These are phyloP conservation scores for Meira nashicola DNA, from an alignment of 1,284 basidiomycete genomes.

Conservation along the genomic window DNA sequence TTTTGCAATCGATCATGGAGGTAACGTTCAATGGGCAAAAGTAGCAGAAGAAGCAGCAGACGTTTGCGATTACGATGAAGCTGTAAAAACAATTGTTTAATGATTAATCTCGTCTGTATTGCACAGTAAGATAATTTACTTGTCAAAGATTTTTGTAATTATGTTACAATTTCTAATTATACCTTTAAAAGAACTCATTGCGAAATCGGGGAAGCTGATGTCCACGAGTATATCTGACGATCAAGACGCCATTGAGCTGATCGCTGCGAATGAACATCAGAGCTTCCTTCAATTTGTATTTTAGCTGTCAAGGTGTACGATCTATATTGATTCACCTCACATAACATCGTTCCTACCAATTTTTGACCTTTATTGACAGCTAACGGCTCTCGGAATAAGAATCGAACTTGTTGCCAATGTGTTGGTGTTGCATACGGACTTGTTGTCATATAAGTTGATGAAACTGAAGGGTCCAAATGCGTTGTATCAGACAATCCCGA, in stretches of 20 bases:
- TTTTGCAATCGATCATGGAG: conserved; percentile 18
- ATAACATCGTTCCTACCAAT: conserved; percentile 38
- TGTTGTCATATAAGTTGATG: conserved; percentile 43
- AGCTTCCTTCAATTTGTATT: conserved; percentile 21
- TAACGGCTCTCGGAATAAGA: conserved; percentile 42
- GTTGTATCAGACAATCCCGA: neutral
- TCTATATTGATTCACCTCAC: conserved; percentile 38
- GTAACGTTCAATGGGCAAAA: conserved; percentile 20
- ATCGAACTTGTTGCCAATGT: conserved; percentile 50
- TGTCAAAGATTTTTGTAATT: too few species aligned
- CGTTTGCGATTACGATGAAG: conserved; percentile 15
- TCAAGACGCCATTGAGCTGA: conserved; percentile 42
- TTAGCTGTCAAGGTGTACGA: conserved; percentile 41
- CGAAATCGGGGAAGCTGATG: neutral
- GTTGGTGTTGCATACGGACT: conserved; percentile 45
- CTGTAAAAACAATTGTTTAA: conserved; percentile 10
- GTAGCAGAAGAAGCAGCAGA: conserved; percentile 21
- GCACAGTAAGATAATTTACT: neutral
- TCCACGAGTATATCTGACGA: conserved; percentile 48
- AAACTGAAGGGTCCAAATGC: neutral
- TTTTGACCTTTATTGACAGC: conserved; percentile 45
- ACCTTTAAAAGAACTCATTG: too few species aligned
- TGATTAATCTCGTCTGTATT: neutral
- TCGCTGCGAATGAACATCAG: conserved; percentile 16
- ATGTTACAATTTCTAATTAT: too few species aligned